Percentiles rank a stretch among this genome's conserved stretches.
Evolutionary conservation across 2,329 filamentous ascomycete genomes (phyloP).

Genomic region (Rhinocladiella mackenziei): DNA sequence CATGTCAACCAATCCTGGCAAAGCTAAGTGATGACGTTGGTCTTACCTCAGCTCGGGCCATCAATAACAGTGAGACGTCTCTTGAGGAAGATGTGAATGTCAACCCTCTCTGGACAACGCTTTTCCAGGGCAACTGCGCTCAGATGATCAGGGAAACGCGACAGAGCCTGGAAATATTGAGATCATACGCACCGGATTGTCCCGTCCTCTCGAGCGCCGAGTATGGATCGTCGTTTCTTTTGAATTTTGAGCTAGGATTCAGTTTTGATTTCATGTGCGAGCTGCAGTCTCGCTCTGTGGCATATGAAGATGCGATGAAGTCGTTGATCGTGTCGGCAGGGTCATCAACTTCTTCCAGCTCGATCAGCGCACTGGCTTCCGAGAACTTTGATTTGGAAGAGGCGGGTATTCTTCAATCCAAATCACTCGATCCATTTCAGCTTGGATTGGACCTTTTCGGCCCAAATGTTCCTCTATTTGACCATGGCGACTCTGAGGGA

Average conservation of each 20-base stretch:
- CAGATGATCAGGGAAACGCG: constrained; percentile 9
- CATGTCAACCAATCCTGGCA: constrained; percentile 7
- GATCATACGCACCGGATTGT: constrained; percentile 9
- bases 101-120: background rate
- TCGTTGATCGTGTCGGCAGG: constrained; percentile 2
- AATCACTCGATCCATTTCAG: constrained; percentile 7
- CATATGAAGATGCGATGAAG: constrained; percentile 19
- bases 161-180: constrained; percentile 16
- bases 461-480: background rate
- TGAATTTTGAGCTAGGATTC: constrained; percentile 12
- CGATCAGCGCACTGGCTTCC: constrained; percentile 3
- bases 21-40: constrained; percentile 14
- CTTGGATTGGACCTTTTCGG: constrained; percentile 11
- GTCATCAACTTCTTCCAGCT: constrained; percentile 4
- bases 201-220: constrained; percentile 6
- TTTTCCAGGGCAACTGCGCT: constrained; percentile 6
- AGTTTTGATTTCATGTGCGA: constrained; percentile 9
- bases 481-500: constrained; percentile 3
- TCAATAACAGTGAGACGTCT: background rate
- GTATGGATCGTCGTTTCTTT: constrained; percentile 1
- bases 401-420: background rate
- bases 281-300: constrained; percentile 7
- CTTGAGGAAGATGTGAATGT: background rate
- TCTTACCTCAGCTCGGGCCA: constrained; percentile 1
- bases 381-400: constrained; percentile 6